phyloP scores from a whole-genome alignment of 208 protist genomes.

The Leishmania tarentolae region DNA sequence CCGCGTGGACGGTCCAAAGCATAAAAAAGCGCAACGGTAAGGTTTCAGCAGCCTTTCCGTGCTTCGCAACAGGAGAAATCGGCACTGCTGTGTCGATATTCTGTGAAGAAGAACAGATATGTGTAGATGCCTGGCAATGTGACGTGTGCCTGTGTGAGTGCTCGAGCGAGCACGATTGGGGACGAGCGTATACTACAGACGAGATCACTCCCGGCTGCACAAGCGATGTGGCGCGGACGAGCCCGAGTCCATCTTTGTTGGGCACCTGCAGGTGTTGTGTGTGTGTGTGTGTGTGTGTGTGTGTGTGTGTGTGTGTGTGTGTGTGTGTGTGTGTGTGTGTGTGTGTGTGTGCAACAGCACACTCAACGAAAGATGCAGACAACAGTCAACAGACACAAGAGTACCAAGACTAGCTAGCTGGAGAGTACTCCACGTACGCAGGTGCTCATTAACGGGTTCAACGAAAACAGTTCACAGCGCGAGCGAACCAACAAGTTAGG shows the following conservation, averaged over 20 bases:
- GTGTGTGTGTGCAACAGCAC: slow-evolving; percentile 1
- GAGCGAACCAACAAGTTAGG: neutral
- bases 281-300: no score
- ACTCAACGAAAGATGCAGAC: neutral
- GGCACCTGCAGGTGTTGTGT: no score
- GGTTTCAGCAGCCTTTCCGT: slow-evolving; percentile 33
- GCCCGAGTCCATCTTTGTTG: no score
- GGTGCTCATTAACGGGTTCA: neutral
- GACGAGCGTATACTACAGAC: no score
- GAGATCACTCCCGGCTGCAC: no score
- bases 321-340: neutral
- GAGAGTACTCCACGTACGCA: neutral
- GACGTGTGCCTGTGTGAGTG: no score
- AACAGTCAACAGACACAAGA: neutral
- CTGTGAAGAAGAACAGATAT: neutral
- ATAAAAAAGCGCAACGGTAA: slow-evolving; percentile 33
- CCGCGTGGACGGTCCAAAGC: slow-evolving; percentile 44
- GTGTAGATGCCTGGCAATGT: no score
- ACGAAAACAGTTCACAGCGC: neutral
- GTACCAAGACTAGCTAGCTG: neutral
- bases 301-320: no score
- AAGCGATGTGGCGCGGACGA: no score
- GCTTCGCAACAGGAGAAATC: slow-evolving; percentile 49
- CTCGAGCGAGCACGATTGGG: no score
- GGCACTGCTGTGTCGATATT: slow-evolving; percentile 5